Evolutionary conservation across 441 rosid species (phyloP), one percentile per base, ranked within the genome.

Genomic region (Croton setiger): DNA sequence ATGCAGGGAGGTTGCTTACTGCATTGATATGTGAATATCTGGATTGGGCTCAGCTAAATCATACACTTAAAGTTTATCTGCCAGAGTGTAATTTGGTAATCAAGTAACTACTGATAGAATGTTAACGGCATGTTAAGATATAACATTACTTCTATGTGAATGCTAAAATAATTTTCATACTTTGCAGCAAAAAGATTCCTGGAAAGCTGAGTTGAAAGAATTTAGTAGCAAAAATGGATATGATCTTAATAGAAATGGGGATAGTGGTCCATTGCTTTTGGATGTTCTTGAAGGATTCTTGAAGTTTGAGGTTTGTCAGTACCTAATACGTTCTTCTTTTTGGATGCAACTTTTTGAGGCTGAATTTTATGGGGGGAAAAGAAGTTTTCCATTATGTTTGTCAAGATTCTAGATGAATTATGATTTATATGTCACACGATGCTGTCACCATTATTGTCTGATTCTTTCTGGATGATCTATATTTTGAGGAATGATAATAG

Each of bases 81-180:
- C 98, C 98, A 12, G 98, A 95, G 77, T 90, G 97, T 76, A 95
- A 95, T 88, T 80, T 92, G 99, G 99, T 95, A 95, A 88, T 90
- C 77, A 74, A 71, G 82, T 82, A 74, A 70, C 69, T 41, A 15
- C 39, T 41, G 4, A 21, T 12, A 62, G 39, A 66, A 53, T 60
- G 15, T 45, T 66, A 27, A 33, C 10, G 7, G 23, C 43, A 61
- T 27, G 37, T 43, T 54, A 48, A 7, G 18, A 15, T 27, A 2
- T 55, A 1, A 31, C 10, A 39, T 60, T 20, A 15, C 33, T 41
- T 60, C 48, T 63, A 15, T 59, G 37, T 37, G 64, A 52, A 63
- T 71, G 18, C 55, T 72, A 58, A 56, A 9, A 51, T 49, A n/a
- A 20, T 54, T 57, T 65, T 73, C 48, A 64, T 65, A 45, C 63